These are phyloP conservation scores for Mollisia scopiformis DNA, from an alignment of 2,329 filamentous ascomycete genomes.

Conservation along the genomic window DNA sequence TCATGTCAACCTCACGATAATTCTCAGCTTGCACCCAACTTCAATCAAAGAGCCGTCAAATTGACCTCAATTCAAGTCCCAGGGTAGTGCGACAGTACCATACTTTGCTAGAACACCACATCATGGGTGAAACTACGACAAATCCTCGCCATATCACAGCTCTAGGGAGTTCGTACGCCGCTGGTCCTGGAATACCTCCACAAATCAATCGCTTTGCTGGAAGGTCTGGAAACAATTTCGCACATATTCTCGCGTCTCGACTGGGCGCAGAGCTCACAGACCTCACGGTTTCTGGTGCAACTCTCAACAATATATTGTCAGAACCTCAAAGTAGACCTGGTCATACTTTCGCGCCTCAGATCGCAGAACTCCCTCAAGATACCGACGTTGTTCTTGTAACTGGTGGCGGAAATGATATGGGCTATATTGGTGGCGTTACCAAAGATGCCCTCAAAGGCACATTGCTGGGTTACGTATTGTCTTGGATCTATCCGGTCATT, in stretches of 20 bases:
- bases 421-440: slow-evolving; percentile 41
- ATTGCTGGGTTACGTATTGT: not conserved
- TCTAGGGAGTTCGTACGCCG: slow-evolving; percentile 10
- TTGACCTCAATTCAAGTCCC: too few species aligned
- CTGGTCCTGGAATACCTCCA: slow-evolving; percentile 10
- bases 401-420: slow-evolving; percentile 44
- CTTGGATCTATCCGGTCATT: not conserved
- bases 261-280: slow-evolving; percentile 33
- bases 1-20: too few species aligned
- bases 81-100: too few species aligned
- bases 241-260: slow-evolving; percentile 36
- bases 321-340: slow-evolving; percentile 37
- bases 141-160: not conserved
- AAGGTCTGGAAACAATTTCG: slow-evolving; percentile 41
- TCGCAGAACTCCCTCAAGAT: slow-evolving; percentile 38
- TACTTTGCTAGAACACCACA: too few species aligned
- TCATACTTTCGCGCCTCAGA: slow-evolving; percentile 39
- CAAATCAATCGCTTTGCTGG: not conserved
- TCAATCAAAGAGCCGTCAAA: too few species aligned
- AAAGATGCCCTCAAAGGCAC: slow-evolving; percentile 26
- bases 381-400: slow-evolving; percentile 42
- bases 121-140: not conserved
- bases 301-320: slow-evolving; percentile 40
- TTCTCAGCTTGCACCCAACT: too few species aligned
- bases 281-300: slow-evolving; percentile 42